Conservation (phyloP, 192 early-diverging fungal genomes). For the Entomortierella beljakovae region DNA sequence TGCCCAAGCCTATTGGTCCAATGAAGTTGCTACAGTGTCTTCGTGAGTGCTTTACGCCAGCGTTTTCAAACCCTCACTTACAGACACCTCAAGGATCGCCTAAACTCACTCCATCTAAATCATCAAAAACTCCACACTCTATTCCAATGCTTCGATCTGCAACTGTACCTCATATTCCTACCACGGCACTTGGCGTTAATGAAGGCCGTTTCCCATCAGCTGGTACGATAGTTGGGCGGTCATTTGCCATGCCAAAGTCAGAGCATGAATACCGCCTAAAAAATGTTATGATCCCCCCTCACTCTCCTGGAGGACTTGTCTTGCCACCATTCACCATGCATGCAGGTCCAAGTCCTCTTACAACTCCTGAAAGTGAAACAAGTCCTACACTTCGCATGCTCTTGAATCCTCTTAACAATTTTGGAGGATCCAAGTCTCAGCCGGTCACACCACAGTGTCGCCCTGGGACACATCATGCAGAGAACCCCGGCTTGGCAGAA, state of each 20-base stretch:
- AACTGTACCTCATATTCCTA: conserved; percentile 36
- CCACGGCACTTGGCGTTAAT: conserved; percentile 20
- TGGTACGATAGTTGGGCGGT: conserved; percentile 24
- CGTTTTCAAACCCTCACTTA: conserved; percentile 21
- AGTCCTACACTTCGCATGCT: background rate
- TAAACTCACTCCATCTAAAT: background rate
- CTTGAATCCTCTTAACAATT: no score
- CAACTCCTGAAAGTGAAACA: conserved; percentile 24
- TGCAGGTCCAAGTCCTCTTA: conserved; percentile 9
- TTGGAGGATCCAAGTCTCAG: background rate
- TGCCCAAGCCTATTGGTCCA: conserved; percentile 47
- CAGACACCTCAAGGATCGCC: conserved; percentile 45
- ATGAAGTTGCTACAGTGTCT: conserved; percentile 43
- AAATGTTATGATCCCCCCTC: conserved; percentile 26
- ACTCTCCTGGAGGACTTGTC: conserved; percentile 48
- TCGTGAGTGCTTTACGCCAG: conserved; percentile 50
- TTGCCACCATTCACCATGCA: conserved; percentile 17
- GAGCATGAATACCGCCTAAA: background rate
- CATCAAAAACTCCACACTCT: conserved; percentile 1
- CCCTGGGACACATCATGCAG: background rate
- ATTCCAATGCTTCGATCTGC: conserved; percentile 37
- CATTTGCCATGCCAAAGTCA: conserved; percentile 9
- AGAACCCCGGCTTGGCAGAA: background rate
- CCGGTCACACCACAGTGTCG: conserved; percentile 1
- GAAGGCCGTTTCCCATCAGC: conserved; percentile 28